phyloP scores from a whole-genome alignment of 768 basidiomycete species.

The Rhizopogon vesiculosus region DNA sequence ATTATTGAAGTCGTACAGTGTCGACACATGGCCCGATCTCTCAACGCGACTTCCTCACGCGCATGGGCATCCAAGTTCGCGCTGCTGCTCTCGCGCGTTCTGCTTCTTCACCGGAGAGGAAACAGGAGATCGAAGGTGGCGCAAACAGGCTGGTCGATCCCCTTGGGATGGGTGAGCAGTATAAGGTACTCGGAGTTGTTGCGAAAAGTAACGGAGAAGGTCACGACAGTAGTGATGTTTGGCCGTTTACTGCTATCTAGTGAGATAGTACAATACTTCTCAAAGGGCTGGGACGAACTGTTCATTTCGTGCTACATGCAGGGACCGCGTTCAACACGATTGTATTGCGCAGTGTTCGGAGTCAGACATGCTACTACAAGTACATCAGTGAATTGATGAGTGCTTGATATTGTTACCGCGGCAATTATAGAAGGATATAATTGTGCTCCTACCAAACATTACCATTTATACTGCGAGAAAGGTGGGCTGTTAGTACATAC shows the following conservation, averaged over 20 bases:
- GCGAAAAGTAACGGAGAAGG: slow-evolving; percentile 14
- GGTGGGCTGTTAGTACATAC: no score
- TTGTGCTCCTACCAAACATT: no score
- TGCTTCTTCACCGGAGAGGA: slow-evolving; percentile 45
- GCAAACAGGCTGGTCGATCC: slow-evolving; percentile 73
- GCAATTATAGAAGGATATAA: no score
- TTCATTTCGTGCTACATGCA: no score
- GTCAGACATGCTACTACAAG: no score
- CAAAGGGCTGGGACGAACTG: no score
- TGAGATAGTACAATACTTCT: neutral
- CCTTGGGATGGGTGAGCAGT: slow-evolving; percentile 84
- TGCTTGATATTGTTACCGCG: no score
- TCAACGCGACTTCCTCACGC: slow-evolving; percentile 73
- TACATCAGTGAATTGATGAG: no score
- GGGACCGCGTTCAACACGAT: no score
- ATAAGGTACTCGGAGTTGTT: slow-evolving; percentile 67
- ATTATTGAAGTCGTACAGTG: slow-evolving; percentile 24
- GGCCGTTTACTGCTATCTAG: slow-evolving; percentile 24
- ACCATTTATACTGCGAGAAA: no score
- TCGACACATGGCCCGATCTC: slow-evolving; percentile 61
- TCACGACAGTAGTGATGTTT: slow-evolving; percentile 12
- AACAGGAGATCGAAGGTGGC: slow-evolving; percentile 49
- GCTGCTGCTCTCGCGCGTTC: slow-evolving; percentile 47
- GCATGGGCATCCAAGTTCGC: slow-evolving; percentile 71
- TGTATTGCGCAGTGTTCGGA: no score